phyloP scores from a whole-genome alignment of 495 filamentous ascomycete genomes.

The Staphylotrichum longicolle region DNA sequence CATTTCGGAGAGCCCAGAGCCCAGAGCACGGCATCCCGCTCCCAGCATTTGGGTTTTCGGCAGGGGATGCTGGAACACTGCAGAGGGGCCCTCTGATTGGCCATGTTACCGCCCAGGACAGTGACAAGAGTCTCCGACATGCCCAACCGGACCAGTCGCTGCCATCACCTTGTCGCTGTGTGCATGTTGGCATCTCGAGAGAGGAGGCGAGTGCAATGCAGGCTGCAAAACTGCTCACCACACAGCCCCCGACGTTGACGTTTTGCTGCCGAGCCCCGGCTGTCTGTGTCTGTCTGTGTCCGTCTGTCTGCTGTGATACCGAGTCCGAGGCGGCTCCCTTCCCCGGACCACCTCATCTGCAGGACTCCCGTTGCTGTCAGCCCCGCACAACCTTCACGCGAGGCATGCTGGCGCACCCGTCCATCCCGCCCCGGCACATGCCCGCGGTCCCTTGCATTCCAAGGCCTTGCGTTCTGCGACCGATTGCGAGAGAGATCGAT shows the following conservation, averaged over 20 bases:
- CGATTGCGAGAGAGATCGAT: background rate
- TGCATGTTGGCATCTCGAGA: background rate
- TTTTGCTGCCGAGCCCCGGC: background rate
- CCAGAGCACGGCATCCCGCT: slow-evolving; percentile 15
- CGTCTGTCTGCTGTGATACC: background rate
- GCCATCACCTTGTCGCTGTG: slow-evolving; percentile 5
- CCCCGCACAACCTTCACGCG: background rate
- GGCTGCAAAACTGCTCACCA: background rate
- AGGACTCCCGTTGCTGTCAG: background rate
- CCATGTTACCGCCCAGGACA: slow-evolving; percentile 42
- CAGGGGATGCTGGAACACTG: slow-evolving; percentile 27
- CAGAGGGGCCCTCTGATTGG: slow-evolving; percentile 40
- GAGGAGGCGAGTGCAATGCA: background rate
- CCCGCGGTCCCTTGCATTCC: background rate
- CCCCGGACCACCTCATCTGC: no score
- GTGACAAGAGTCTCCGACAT: slow-evolving; percentile 33
- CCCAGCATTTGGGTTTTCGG: slow-evolving; percentile 14
- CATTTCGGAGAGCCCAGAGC: background rate
- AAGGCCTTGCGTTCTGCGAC: no score
- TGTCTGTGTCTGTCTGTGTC: no score
- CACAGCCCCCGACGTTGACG: background rate
- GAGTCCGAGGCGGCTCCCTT: background rate
- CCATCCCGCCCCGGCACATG: slow-evolving; percentile 6
- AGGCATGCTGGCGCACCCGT: background rate
- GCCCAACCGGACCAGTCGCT: slow-evolving; percentile 11